Evolutionary conservation across 768 basidiomycete genomes (phyloP).

Genomic region (Trametes sanguinea): DNA sequence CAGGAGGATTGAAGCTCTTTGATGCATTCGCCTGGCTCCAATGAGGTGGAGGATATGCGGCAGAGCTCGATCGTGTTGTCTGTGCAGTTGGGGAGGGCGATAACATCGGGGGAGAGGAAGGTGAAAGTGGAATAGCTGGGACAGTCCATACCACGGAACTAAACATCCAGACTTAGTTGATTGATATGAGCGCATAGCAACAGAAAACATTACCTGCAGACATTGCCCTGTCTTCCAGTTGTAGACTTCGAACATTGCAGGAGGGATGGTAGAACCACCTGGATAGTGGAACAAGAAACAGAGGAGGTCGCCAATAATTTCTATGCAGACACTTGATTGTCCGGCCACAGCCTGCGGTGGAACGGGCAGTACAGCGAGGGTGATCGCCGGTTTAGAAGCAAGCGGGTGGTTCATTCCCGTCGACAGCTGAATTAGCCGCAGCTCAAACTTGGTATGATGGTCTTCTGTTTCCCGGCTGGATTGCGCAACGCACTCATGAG

Average conservation of each 20-base stretch:
- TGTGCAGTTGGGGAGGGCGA: conserved; percentile 31
- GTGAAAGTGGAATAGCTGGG: conserved; percentile 29
- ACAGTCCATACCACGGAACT: conserved; percentile 15
- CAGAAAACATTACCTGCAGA: conserved; percentile 7
- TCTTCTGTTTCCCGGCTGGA: conserved; percentile 18
- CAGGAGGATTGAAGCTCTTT: conserved; percentile 17
- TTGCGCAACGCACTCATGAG: not conserved
- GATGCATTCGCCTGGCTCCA: not conserved
- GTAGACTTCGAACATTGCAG: conserved; percentile 22
- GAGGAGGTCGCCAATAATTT: conserved; percentile 29
- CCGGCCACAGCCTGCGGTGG: conserved; percentile 4
- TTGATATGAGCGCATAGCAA: not conserved
- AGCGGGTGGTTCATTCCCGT: conserved; percentile 26
- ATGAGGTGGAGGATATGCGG: conserved; percentile 1
- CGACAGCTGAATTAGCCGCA: conserved; percentile 27
- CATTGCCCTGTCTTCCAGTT: conserved; percentile 34
- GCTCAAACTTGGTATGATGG: conserved; percentile 13
- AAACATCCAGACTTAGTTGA: not conserved
- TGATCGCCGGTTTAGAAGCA: conserved; percentile 20
- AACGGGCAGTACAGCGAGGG: conserved; percentile 7
- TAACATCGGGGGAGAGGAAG: conserved; percentile 30
- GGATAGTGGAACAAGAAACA: conserved; percentile 26
- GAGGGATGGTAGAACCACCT: not conserved
- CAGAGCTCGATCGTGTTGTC: conserved; percentile 30
- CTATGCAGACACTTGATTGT: conserved; percentile 24